Base-by-base conservation (phyloP, 2,329 filamentous ascomycete species). In the Chaetomium olivaceum region DNA sequence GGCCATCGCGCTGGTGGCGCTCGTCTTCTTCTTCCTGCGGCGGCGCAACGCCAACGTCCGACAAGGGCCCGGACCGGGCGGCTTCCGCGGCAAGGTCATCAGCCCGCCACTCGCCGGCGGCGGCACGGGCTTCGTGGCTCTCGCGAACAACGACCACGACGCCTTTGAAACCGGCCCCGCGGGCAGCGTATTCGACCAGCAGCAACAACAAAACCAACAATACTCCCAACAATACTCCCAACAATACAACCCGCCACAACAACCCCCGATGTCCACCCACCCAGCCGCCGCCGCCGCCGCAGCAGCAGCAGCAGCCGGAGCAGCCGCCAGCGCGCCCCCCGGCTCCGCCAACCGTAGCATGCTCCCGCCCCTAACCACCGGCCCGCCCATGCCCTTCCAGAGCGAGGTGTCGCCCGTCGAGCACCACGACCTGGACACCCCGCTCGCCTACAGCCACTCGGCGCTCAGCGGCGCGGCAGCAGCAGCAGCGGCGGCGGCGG, bases 1-100 rank as follows among this genome's bases (percentile, higher is more conserved):
- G 3, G 67, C 85, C 1, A 74, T 80, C 9, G 77, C 79, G 7
- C 67, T 85, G 7, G 67, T 79, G 6, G 78, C 78, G 0, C 68
- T 85, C 0, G 74, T 72, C 23, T 71, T 83, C 59, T 84, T 79
- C 70, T 74, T 82, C 59, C 74, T 80, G 72, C 79, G 80, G 56
- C 80, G 80, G 46, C 79, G 77, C 58, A 77, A 76, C 60, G 74
- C 76, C 61, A 82, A 82, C 71, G 65, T 73, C 21, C 80, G 81
- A 27, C 68, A 76, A 58, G 81, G 81, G 1, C 78, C 82, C 3
- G 81, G 80, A 0, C 75, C 75, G 4, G 71, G 73, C 63, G 68
- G 70, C 67, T 67, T 69, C 65, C 67, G 77, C 65, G 71, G 78
- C 29, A 76, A 79, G 31, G 81, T 80, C 66, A 78, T 80, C 65